Base-by-base conservation (phyloP, 2,329 filamentous ascomycete species). In the Raffaelea deltoideospora region DNA sequence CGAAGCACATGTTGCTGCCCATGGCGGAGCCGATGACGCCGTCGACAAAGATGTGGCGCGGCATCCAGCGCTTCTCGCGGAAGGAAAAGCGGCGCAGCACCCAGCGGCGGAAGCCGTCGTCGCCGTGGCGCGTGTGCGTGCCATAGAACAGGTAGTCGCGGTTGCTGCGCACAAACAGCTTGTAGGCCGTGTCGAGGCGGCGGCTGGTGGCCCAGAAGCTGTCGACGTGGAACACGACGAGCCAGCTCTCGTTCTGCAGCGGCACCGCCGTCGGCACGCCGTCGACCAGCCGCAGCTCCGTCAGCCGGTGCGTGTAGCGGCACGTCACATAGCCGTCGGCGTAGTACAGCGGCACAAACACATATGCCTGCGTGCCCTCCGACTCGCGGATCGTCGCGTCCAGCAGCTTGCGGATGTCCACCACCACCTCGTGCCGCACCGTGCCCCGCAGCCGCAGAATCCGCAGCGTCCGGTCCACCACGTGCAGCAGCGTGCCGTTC, bases 111-210 rank as follows among this genome's bases (percentile, higher is more conserved):
- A 68, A 64, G 0, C 69, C 72, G 45, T 74, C 65, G 2, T 57
- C 53, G 5, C 65, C 4, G 58, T 34, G 49, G 7, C 64, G 64
- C 0, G 69, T 74, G 50, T 76, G 70, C 0, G 73, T 77, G 5
- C 78, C 80, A 45, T 72, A 79, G 47, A 76, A 79, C 3, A 86
- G 59, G 50, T 70, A 75, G 2, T 63, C 48, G 2, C 52, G 47
- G 40, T 73, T 72, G 42, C 83, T 79, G 10, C 79, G 69, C 3
- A 79, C 76, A 50, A 85, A 82, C 2, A 85, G 54, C 41, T 69
- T 74, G 21, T 62, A 56, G 3, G 59, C 61, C 20, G 65, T 65
- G 14, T 57, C 48, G 29, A 75, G 53, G 33, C 39, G 54, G 23
- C 51, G 50, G 13, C 65, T 52, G 3, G 71, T 47, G 14, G 74